A percentile compares a stretch with the other conserved stretches of the same genome.
phyloP scores from a whole-genome alignment of 2,329 filamentous ascomycete species.

The Fusarium sp. region DNA sequence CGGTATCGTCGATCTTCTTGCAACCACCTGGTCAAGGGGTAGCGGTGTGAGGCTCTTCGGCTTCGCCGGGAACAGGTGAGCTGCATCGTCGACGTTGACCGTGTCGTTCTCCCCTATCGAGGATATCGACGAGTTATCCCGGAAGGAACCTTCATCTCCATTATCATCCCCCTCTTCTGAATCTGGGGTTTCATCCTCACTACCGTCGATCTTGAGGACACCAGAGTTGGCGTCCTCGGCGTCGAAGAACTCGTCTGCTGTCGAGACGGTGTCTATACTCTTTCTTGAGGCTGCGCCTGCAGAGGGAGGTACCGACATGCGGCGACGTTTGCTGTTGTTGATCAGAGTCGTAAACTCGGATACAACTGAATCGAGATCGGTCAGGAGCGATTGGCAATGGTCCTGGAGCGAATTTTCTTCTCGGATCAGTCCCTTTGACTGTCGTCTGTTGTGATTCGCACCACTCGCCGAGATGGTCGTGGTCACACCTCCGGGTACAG shows the following conservation, averaged over 20 bases:
- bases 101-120: constrained; percentile 71
- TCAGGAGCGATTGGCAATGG: constrained; percentile 84
- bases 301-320: constrained; percentile 67
- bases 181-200: constrained; percentile 72
- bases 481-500: constrained; percentile 54
- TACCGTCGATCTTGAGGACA: constrained; percentile 79
- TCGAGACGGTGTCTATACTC: constrained; percentile 84
- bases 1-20: constrained; percentile 77
- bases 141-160: constrained; percentile 59
- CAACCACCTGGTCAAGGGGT: constrained; percentile 74
- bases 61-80: constrained; percentile 76
- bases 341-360: constrained; percentile 84
- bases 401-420: constrained; percentile 79
- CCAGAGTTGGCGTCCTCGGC: constrained; percentile 76
- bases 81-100: constrained; percentile 69
- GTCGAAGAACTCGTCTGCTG: constrained; percentile 94
- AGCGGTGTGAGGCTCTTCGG: constrained; percentile 83
- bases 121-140: constrained; percentile 69
- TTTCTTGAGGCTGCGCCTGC: constrained; percentile 59
- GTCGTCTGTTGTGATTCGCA: constrained; percentile 49
- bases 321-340: constrained; percentile 81
- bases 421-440: constrained; percentile 54
- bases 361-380: constrained; percentile 86
- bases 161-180: constrained; percentile 66
- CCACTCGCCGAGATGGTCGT: constrained; percentile 48